Percentiles rank a stretch among this genome's conserved stretches.
These are phyloP conservation scores for Eleusine indica DNA, from an alignment of 176 grass and related monocot genomes.

Conservation along the genomic window DNA sequence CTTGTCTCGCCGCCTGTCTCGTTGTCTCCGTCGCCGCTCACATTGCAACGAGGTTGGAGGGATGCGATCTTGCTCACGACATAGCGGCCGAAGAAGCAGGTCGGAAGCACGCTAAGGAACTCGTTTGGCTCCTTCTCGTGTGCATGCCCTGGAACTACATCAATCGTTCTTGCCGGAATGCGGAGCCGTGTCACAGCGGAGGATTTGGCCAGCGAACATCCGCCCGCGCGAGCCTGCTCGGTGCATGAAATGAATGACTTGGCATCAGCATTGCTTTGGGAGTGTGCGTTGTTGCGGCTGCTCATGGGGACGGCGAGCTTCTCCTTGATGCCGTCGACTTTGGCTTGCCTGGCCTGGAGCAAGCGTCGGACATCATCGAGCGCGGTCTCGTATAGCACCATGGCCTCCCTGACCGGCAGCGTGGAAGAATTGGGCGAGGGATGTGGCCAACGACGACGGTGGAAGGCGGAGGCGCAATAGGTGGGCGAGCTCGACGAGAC, in stretches of 20 bases:
- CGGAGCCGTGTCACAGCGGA: conserved; percentile 34
- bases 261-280: conserved; percentile 51
- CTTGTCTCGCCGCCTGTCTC: too few species aligned
- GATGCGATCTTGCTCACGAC: conserved; percentile 62
- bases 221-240: too few species aligned
- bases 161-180: conserved; percentile 72
- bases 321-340: conserved; percentile 69
- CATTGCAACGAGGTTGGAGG: neutral
- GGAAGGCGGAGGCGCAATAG: neutral
- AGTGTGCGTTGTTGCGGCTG: conserved; percentile 32
- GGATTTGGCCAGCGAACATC: too few species aligned
- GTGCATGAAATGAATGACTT: too few species aligned
- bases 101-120: conserved; percentile 41
- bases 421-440: neutral
- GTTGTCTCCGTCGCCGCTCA: too few species aligned
- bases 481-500: too few species aligned
- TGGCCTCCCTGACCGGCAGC: conserved; percentile 58
- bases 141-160: conserved; percentile 81
- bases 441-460: neutral
- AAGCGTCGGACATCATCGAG: conserved; percentile 74
- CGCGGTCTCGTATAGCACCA: conserved; percentile 86
- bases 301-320: conserved; percentile 48
- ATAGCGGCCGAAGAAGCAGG: conserved; percentile 81
- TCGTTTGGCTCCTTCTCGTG: conserved; percentile 79
- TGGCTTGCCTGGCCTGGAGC: conserved; percentile 79